phyloP scores from a whole-genome alignment of 306 rosid genomes.

The Vigna unguiculata region DNA sequence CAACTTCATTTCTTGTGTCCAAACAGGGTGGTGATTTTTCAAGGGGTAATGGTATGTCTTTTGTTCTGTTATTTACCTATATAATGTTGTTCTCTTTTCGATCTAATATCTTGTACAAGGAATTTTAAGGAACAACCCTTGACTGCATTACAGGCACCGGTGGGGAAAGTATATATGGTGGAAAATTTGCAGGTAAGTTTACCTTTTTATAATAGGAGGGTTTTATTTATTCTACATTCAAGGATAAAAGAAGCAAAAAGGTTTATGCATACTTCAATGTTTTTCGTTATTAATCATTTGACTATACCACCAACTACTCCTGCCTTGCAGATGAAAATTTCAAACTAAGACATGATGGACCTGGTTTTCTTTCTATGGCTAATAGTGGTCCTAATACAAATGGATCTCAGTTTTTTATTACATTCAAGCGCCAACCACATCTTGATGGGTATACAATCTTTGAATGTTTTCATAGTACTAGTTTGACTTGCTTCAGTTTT shows the following conservation, averaged over 20 bases:
- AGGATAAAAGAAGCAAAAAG: neutral
- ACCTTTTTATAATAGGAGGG: constrained; percentile 10
- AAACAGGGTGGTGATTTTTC: constrained; percentile 97
- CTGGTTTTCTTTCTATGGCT: constrained; percentile 96
- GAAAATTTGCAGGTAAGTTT: constrained; percentile 87
- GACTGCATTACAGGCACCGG: constrained; percentile 85
- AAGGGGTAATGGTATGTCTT: constrained; percentile 82
- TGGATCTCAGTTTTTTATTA: constrained; percentile 95
- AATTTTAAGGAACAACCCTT: constrained; percentile 51
- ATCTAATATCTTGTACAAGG: constrained; percentile 46
- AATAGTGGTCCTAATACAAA: constrained; percentile 94
- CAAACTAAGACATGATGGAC: constrained; percentile 78
- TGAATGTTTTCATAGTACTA: constrained; percentile 25
- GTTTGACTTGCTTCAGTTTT: constrained; percentile 16
- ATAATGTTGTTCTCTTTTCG: constrained; percentile 43
- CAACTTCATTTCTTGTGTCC: constrained; percentile 37
- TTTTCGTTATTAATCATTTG: constrained; percentile 41
- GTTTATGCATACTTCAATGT: constrained; percentile 20
- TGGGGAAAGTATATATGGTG: constrained; percentile 97
- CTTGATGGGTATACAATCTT: constrained; percentile 78
- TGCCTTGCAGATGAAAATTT: constrained; percentile 87
- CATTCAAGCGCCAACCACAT: constrained; percentile 87
- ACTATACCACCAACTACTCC: constrained; percentile 33
- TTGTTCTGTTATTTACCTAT: constrained; percentile 39
- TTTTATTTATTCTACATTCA: constrained; percentile 28